Percentiles rank a stretch among this genome's conserved stretches.
phyloP scores from a whole-genome alignment of 2,329 filamentous ascomycete genomes.

The Annulohypoxylon truncatum region DNA sequence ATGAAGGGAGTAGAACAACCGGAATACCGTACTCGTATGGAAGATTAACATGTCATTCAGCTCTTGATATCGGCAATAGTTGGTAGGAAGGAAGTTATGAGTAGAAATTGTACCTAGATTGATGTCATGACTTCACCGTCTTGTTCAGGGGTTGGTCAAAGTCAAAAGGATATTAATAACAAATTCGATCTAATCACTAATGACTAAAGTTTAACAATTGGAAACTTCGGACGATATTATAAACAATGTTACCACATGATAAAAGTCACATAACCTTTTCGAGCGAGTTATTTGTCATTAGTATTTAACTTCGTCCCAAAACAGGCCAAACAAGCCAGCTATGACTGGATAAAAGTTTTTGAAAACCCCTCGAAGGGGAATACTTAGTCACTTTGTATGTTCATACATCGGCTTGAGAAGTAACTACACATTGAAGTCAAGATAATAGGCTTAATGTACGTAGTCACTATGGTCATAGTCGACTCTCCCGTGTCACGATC shows the following conservation, averaged over 20 bases:
- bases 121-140: not conserved
- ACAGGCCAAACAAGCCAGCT: not conserved
- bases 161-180: not conserved
- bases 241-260: not conserved
- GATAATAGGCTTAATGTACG: not conserved
- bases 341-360: not conserved
- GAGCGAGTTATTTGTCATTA: not conserved
- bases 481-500: not conserved
- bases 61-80: no score
- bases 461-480: not conserved
- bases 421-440: not conserved
- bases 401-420: not conserved
- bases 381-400: not conserved
- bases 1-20: no score
- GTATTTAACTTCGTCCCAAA: not conserved
- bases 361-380: not conserved
- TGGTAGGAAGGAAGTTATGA: no score
- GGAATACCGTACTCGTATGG: no score
- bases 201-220: not conserved
- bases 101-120: no score
- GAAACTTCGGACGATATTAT: not conserved
- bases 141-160: not conserved
- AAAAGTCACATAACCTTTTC: not conserved
- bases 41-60: no score
- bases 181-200: not conserved